These are phyloP conservation scores for Prunus persica DNA, from an alignment of 306 rosid species.

Conservation along the genomic window DNA sequence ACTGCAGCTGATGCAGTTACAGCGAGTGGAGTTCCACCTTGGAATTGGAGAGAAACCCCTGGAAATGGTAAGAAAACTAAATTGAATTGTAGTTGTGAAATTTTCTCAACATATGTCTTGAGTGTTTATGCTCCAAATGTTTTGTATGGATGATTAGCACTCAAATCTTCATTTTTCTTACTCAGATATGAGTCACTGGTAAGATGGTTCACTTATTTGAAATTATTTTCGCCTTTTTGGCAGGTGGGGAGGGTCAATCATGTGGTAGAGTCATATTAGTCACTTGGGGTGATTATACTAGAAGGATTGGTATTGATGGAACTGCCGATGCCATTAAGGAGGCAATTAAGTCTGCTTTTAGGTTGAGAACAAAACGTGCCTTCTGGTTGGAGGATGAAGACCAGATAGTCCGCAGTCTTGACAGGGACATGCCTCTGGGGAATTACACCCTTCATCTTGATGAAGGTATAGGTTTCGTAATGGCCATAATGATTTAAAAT, in stretches of 20 bases:
- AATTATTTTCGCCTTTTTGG: slow-evolving; percentile 19
- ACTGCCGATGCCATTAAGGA: slow-evolving; percentile 89
- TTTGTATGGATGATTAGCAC: not conserved
- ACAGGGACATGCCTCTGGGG: slow-evolving; percentile 95
- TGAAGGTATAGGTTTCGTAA: slow-evolving; percentile 54
- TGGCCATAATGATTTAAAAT: not conserved
- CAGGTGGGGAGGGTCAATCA: slow-evolving; percentile 80
- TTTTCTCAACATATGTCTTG: not conserved
- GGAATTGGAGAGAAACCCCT: slow-evolving; percentile 99
- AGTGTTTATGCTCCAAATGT: not conserved
- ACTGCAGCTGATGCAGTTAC: slow-evolving; percentile 84
- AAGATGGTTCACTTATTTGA: not conserved
- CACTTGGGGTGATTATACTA: slow-evolving; percentile 86
- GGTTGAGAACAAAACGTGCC: slow-evolving; percentile 86
- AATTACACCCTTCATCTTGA: slow-evolving; percentile 91
- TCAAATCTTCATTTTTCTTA: not conserved
- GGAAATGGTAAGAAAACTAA: slow-evolving; percentile 65
- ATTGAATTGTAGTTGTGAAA: not conserved
- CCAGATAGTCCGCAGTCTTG: slow-evolving; percentile 81
- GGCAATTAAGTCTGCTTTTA: slow-evolving; percentile 82
- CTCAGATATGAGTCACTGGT: not conserved
- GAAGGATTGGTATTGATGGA: slow-evolving; percentile 92
- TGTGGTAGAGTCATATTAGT: slow-evolving; percentile 92
- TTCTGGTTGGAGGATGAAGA: slow-evolving; percentile 99
- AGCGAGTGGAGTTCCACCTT: slow-evolving; percentile 84